A percentile compares a stretch with the other conserved stretches of the same genome.
Evolutionary conservation across 2,329 filamentous ascomycete species (phyloP).

Genomic region (Neonectria hederae): DNA sequence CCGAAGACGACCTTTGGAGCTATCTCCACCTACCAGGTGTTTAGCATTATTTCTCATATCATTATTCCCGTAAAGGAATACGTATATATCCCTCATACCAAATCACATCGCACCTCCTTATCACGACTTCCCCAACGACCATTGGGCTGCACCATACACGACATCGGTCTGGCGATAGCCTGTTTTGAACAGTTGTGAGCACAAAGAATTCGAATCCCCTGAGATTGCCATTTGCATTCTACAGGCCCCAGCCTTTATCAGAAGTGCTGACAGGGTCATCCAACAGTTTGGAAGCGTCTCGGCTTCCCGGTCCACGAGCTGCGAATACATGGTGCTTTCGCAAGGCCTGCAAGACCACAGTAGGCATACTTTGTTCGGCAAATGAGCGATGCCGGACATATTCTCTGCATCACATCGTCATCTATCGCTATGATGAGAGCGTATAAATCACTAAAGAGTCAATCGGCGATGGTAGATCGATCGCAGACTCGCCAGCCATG

Average conservation of each 20-base stretch:
- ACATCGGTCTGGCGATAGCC: not conserved
- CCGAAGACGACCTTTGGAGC: constrained; percentile 47
- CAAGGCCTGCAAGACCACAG: not conserved
- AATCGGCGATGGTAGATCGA: not conserved
- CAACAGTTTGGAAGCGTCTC: not conserved
- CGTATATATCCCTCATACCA: not conserved
- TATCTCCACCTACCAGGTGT: constrained; percentile 50
- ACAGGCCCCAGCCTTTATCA: constrained; percentile 23
- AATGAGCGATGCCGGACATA: not conserved
- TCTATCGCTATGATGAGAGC: not conserved
- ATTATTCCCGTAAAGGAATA: not conserved
- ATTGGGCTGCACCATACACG: not conserved
- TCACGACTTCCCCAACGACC: not conserved
- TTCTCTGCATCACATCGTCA: not conserved
- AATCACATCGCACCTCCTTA: not conserved
- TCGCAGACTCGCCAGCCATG: not conserved
- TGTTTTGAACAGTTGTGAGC: constrained; percentile 5
- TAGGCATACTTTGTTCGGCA: constrained; percentile 9
- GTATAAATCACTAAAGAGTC: not conserved
- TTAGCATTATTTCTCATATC: constrained; percentile 27
- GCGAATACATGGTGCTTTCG: not conserved
- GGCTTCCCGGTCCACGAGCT: not conserved
- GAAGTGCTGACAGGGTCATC: constrained; percentile 22
- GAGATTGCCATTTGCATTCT: constrained; percentile 10
- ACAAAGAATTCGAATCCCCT: not conserved